A percentile compares a stretch with the other conserved stretches of the same genome.
phyloP scores from a whole-genome alignment of 768 basidiomycete species.

The Rhodotorula babjevae region DNA sequence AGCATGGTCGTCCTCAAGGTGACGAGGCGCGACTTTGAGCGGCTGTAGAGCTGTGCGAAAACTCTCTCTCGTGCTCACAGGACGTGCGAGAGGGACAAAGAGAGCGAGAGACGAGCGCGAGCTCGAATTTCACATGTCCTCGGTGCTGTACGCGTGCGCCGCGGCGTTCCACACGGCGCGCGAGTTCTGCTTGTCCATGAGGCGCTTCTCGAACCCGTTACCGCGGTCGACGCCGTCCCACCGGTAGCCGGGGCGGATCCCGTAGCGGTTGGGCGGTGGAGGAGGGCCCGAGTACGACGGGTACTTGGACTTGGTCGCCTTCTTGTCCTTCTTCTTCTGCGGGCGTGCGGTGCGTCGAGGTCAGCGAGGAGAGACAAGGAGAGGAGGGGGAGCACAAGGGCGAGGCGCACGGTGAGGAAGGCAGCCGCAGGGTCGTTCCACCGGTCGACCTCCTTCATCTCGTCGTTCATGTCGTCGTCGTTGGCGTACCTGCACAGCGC shows the following conservation, averaged over 20 bases:
- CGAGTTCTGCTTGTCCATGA: constrained; percentile 77
- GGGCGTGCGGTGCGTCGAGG: neutral
- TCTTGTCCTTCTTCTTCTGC: constrained; percentile 59
- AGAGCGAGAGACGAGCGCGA: neutral
- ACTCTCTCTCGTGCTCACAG: neutral
- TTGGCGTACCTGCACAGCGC: constrained; percentile 60
- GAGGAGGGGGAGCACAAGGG: neutral
- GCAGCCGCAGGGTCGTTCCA: constrained; percentile 99
- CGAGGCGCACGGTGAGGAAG: constrained; percentile 67
- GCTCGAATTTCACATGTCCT: constrained; percentile 20
- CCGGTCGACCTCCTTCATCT: constrained; percentile 68
- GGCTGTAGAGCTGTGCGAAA: too few relatives aligned
- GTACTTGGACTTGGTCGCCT: constrained; percentile 57
- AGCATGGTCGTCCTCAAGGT: neutral
- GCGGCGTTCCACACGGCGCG: constrained; percentile 64
- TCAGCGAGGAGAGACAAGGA: neutral
- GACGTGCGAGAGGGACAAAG: too few relatives aligned
- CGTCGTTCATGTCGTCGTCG: constrained; percentile 79
- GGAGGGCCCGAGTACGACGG: constrained; percentile 83
- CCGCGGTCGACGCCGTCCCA: constrained; percentile 98
- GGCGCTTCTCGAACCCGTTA: constrained; percentile 89
- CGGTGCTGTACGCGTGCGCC: constrained; percentile 54
- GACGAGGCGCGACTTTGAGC: neutral
- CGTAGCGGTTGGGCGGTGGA: constrained; percentile 90
- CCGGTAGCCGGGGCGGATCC: constrained; percentile 87